These are phyloP conservation scores for Gossypium bickii DNA, from an alignment of 345 rosid genomes.

Conservation along the genomic window DNA sequence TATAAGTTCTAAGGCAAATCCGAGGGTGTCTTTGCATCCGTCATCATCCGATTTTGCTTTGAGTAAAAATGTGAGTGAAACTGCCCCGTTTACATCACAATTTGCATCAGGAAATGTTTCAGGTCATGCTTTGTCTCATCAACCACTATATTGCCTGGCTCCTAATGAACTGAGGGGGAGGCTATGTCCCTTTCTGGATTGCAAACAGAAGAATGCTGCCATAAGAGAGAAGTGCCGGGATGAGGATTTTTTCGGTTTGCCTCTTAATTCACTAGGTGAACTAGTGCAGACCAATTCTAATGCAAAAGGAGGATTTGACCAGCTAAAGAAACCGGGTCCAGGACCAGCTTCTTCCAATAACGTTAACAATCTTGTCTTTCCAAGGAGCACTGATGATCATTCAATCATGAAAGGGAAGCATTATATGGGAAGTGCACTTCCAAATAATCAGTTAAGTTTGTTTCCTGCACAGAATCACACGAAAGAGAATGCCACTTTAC, in stretches of 20 bases:
- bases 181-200: constrained; percentile 20
- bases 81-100: constrained; percentile 21
- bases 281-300: constrained; percentile 38
- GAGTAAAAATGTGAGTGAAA: constrained; percentile 23
- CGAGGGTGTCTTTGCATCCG: constrained; percentile 20
- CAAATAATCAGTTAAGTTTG: constrained; percentile 27
- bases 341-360: constrained; percentile 26
- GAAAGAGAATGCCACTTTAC: constrained; percentile 21
- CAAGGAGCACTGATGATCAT: constrained; percentile 18
- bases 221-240: constrained; percentile 26
- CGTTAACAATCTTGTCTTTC: constrained; percentile 15
- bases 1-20: constrained; percentile 24
- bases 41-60: constrained; percentile 27
- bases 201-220: constrained; percentile 30
- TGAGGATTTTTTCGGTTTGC: constrained; percentile 36
- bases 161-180: constrained; percentile 21
- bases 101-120: constrained; percentile 24
- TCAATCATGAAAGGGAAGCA: constrained; percentile 24
- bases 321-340: constrained; percentile 19
- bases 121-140: constrained; percentile 20
- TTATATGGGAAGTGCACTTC: constrained; percentile 18
- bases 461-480: constrained; percentile 24
- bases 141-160: constrained; percentile 24
- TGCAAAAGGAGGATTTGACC: constrained; percentile 25
- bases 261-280: constrained; percentile 62